phyloP scores from a whole-genome alignment of 495 filamentous ascomycete species.

The Lophiotrema nucula region DNA sequence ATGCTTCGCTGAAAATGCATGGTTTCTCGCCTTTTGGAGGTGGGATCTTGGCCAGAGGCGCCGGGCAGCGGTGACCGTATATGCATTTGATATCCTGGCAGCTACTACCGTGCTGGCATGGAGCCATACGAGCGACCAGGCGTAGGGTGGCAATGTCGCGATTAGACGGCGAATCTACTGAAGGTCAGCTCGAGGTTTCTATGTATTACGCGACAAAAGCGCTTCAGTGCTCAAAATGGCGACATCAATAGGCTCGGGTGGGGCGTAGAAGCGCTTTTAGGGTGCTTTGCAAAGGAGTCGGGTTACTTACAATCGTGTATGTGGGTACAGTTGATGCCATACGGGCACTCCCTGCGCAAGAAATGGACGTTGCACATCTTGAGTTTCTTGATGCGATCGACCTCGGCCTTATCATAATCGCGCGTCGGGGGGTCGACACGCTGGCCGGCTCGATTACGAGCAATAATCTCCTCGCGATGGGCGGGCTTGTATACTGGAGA shows the following conservation, averaged over 20 bases:
- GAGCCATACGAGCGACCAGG: slow-evolving; percentile 73
- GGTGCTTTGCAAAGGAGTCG: no score
- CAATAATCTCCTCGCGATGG: slow-evolving; percentile 40
- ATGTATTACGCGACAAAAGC: no score
- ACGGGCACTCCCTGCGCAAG: slow-evolving; percentile 70
- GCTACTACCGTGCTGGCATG: slow-evolving; percentile 69
- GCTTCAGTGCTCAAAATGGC: no score
- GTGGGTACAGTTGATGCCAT: slow-evolving; percentile 70
- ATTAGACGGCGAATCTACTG: slow-evolving; percentile 61
- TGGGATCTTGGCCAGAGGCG: slow-evolving; percentile 19
- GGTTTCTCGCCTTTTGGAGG: slow-evolving; percentile 29
- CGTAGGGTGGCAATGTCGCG: slow-evolving; percentile 67
- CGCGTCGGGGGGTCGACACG: slow-evolving; percentile 62
- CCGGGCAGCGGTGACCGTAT: slow-evolving; percentile 64
- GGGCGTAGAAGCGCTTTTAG: no score
- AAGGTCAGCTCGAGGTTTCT: no score
- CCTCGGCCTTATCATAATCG: slow-evolving; percentile 57
- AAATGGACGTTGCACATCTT: slow-evolving; percentile 88
- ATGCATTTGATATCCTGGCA: slow-evolving; percentile 79
- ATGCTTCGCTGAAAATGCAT: slow-evolving; percentile 40
- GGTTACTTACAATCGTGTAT: no score
- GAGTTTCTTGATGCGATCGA: slow-evolving; percentile 61
- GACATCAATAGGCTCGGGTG: no score
- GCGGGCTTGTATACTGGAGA: slow-evolving; percentile 9
- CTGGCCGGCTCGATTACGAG: slow-evolving; percentile 73